Base-by-base conservation (phyloP, 2,329 filamentous ascomycete genomes). In the Exophiala lecanii-corni region DNA sequence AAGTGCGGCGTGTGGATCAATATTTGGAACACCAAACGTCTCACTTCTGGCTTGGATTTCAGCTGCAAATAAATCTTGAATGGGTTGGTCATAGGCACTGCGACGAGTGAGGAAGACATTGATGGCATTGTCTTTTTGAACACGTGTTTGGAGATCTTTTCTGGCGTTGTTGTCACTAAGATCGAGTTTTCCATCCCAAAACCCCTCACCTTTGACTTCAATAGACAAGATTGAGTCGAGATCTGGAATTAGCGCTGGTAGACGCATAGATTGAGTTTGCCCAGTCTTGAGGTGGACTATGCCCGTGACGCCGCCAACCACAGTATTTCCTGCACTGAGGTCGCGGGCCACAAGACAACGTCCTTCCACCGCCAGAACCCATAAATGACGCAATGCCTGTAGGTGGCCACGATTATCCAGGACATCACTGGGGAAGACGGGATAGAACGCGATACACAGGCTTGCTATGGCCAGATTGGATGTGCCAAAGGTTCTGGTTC, bases 381-480 rank as follows among this genome's bases (percentile, higher is more conserved):
- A 98, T 59, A 98, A 86, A 65, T 98, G 91, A 4, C 94, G 81
- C 69, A 98, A 92, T 3, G 94, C 92, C 68, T 98, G 92, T 4
- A 98, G 74, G 58, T 98, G 92, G 9, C 88, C 89, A 53, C 86
- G 84, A 60, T 97, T 97, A 67, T 98, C 92, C 57, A 94, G 84
- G 2, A 97, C 86, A 20, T 80, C 84, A 7, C 79, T 84, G 0
- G 92, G 92, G 61, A 94, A 96, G 15, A 96, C 75, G 0, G 92
- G 92, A 59, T 98, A 98, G 63, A 98, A 94, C 1, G 92, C 84
- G 32, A 92, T 83, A 5, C 98, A 78, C 5, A 98, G 73, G 9
- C 87, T 80, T 1, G 88, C 91, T 36, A 94, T 81, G 7, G 91
- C 89, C 41, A 94, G 72, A 59, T 96, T 84, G 26, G 84, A 91